Percentiles rank a stretch among this genome's conserved stretches.
Evolutionary conservation across 2,329 filamentous ascomycete genomes (phyloP).

Genomic region (Fusarium sp.): DNA sequence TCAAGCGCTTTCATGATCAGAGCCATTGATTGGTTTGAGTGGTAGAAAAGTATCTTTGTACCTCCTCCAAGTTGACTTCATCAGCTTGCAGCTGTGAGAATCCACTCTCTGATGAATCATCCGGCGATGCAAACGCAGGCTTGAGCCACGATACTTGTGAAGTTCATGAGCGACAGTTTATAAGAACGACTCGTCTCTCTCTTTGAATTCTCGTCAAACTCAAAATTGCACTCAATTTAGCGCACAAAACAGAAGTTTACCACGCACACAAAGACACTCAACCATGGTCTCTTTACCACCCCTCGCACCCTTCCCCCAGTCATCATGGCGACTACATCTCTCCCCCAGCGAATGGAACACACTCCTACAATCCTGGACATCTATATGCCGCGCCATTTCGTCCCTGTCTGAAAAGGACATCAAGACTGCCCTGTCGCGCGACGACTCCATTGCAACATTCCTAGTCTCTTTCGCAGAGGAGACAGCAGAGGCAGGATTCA

Average conservation of each 20-base stretch:
- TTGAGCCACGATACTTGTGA: slow-evolving; percentile 18
- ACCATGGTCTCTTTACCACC: slow-evolving; percentile 69
- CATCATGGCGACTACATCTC: slow-evolving; percentile 74
- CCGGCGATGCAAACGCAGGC: slow-evolving; percentile 48
- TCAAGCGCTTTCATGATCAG: neutral
- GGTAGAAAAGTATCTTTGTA: slow-evolving; percentile 7
- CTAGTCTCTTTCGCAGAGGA: slow-evolving; percentile 75
- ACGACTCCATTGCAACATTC: slow-evolving; percentile 72
- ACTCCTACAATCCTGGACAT: slow-evolving; percentile 81
- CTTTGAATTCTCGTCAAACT: neutral
- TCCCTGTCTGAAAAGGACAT: slow-evolving; percentile 69
- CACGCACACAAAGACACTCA: neutral
- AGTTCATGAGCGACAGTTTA: slow-evolving; percentile 1
- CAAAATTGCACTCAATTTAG: neutral
- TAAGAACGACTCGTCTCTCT: slow-evolving; percentile 5
- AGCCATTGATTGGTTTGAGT: slow-evolving; percentile 19
- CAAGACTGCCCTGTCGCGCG: slow-evolving; percentile 58
- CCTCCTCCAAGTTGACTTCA: slow-evolving; percentile 17
- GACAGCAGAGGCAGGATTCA: slow-evolving; percentile 54
- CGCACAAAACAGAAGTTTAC: neutral
- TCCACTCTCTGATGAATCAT: slow-evolving; percentile 55
- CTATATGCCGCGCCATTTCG: slow-evolving; percentile 74
- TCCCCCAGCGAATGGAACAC: slow-evolving; percentile 79
- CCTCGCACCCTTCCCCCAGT: slow-evolving; percentile 81
- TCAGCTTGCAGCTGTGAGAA: slow-evolving; percentile 36